Percentiles rank a stretch among this genome's conserved stretches.
Conservation (phyloP, 169 alveolate species). For the Miamiensis avidus region DNA sequence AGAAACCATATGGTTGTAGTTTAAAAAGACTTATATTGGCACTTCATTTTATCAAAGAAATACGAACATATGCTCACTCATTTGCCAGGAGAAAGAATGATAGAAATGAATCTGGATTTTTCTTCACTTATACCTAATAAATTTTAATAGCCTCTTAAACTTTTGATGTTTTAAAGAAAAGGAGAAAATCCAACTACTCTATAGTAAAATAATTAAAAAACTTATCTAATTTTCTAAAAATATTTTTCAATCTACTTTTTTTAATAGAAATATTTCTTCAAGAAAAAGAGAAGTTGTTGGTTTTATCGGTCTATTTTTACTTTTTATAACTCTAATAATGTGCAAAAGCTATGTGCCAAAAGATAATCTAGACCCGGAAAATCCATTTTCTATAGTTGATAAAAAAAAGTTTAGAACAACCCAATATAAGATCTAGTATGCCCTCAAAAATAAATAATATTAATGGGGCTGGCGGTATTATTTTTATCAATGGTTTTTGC, state of each 20-base stretch:
- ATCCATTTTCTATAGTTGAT: neutral
- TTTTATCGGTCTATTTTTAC: neutral
- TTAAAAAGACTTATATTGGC: neutral
- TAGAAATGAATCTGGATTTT: neutral
- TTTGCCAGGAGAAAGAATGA: neutral
- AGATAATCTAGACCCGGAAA: neutral
- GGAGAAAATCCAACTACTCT: neutral
- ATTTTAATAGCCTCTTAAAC: neutral
- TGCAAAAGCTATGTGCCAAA: neutral
- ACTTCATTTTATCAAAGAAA: neutral
- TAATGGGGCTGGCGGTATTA: neutral
- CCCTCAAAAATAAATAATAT: neutral
- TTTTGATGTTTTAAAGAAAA: too few relatives aligned
- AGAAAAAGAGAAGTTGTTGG: neutral
- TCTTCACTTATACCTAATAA: neutral
- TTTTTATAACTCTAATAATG: neutral
- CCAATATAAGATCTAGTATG: neutral
- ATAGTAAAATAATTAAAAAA: too few relatives aligned
- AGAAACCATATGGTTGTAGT: neutral
- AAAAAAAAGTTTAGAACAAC: too few relatives aligned
- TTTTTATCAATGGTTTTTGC: neutral
- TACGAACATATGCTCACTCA: neutral
- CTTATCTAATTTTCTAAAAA: neutral
- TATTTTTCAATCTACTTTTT: too few relatives aligned
- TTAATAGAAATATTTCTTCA: neutral